Evolutionary conservation across 176 grass and related monocot genomes (phyloP), one percentile per base, ranked within the genome.

Genomic region (Oryza glumipatula): DNA sequence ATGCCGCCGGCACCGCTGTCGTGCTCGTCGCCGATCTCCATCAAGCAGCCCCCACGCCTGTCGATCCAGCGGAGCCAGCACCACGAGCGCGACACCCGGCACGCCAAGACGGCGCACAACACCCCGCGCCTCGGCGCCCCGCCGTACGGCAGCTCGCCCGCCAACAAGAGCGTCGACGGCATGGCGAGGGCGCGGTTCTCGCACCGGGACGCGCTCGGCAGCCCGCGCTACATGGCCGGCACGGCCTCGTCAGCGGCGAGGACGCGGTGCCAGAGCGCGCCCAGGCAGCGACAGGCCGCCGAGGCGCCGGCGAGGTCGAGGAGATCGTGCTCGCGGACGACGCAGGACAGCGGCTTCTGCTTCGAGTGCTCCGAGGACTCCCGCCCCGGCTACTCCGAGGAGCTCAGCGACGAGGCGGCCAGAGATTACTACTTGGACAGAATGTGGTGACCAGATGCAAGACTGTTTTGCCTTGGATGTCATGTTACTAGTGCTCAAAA

Each of bases 401-500:
- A 64, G 16, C 68, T 75, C 33, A 9, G 74, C 38, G 83, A 91
- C 76, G 86, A 90, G 36, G 79, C 61, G 46, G 82, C 85, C 24
- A 89, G 88, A 39, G 86, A 94, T 70, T 91, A 96, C 76, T 99
- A 99, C 90, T 39, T 99, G 86, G 88, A 99, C 52, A 92, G 82
- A 65, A 86, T 92, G 72, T 99, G 96, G 97, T 98, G 82, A 94
- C 69, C 30, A 76, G 51, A 28, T 11, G 56, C 67, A 11, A 19
- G 5, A 51, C 11, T 21, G 4, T 23, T 41, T 75, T 6, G 9
- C 14, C 17, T 19, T 21, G 1, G 52, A 58, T 58, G 52, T 54
- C 17, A 45, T 48, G 78, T 38, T 39, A 14, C 14, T 11, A 52
- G 8, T 70, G 33, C 26, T 64, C 3, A 67, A n/a, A n/a, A 33